These are phyloP conservation scores for Neoascochyta sp. DNA, from an alignment of 2,329 filamentous ascomycete species.

Conservation along the genomic window DNA sequence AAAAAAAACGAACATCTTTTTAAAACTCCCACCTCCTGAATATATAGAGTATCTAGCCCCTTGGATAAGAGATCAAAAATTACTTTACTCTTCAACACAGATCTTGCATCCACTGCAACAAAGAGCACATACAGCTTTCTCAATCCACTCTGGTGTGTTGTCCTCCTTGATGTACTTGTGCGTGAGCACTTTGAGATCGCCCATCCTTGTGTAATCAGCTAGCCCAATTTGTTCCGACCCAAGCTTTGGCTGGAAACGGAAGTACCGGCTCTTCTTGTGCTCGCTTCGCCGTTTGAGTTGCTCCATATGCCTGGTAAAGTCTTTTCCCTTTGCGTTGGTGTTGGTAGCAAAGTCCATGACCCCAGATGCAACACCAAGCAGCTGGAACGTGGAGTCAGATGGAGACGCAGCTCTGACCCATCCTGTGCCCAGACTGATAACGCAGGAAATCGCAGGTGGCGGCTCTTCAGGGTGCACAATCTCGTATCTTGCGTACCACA, in stretches of 20 bases:
- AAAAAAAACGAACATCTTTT: no score
- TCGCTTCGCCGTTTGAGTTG: neutral
- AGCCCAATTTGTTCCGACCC: neutral
- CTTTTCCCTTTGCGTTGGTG: neutral
- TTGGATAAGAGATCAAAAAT: no score
- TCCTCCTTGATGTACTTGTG: neutral
- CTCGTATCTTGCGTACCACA: slow-evolving; percentile 4
- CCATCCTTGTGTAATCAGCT: neutral
- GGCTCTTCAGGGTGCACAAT: neutral
- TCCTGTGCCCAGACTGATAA: slow-evolving; percentile 3
- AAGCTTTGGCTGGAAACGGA: neutral
- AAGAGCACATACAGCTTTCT: neutral
- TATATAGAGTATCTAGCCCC: no score
- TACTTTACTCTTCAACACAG: neutral
- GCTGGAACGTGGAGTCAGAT: neutral
- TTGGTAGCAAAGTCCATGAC: neutral
- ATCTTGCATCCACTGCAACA: neutral
- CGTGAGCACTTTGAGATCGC: neutral
- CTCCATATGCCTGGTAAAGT: neutral
- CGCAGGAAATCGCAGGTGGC: slow-evolving; percentile 2
- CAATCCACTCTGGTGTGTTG: neutral
- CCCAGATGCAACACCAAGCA: neutral
- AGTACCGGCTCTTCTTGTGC: neutral
- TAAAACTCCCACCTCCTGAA: no score
- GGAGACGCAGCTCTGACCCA: neutral